Conservation (phyloP, 164 flowering plant genomes). For the Akebia trifoliata region DNA sequence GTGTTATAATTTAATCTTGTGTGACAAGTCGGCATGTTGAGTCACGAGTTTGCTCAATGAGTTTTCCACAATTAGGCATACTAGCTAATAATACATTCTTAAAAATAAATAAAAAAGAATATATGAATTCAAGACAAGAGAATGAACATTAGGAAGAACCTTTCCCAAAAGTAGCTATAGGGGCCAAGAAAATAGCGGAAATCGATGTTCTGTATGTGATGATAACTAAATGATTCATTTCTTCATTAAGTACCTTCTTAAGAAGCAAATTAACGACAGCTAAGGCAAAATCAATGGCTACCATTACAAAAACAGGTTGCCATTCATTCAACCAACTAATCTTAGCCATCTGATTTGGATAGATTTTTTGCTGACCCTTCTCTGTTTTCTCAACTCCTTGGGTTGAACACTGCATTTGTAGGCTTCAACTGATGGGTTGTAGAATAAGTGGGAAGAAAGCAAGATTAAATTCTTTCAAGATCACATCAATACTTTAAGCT, state of each 20-base stretch:
- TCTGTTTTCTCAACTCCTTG: constrained; percentile 1
- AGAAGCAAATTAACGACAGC: constrained; percentile 61
- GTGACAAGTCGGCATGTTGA: neutral
- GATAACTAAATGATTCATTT: constrained; percentile 47
- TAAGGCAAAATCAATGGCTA: constrained; percentile 45
- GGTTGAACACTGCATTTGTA: constrained; percentile 5
- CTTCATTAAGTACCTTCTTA: constrained; percentile 59
- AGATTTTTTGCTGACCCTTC: neutral
- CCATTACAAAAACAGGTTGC: constrained; percentile 53
- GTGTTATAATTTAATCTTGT: too few relatives aligned
- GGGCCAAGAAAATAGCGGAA: constrained; percentile 50
- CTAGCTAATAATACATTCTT: neutral
- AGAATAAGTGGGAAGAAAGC: constrained; percentile 42
- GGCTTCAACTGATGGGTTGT: constrained; percentile 10
- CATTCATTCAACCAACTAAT: constrained; percentile 34
- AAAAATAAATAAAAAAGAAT: neutral
- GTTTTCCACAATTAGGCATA: neutral
- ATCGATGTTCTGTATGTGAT: constrained; percentile 53
- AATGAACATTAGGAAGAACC: constrained; percentile 29
- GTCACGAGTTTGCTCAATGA: neutral
- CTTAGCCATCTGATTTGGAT: constrained; percentile 20
- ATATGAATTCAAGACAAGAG: neutral
- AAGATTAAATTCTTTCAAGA: constrained; percentile 46
- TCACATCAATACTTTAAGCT: constrained; percentile 43
- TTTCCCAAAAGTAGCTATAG: constrained; percentile 67